Evolutionary conservation across 768 basidiomycete genomes (phyloP).

Genomic region (Tulasnella sp.): DNA sequence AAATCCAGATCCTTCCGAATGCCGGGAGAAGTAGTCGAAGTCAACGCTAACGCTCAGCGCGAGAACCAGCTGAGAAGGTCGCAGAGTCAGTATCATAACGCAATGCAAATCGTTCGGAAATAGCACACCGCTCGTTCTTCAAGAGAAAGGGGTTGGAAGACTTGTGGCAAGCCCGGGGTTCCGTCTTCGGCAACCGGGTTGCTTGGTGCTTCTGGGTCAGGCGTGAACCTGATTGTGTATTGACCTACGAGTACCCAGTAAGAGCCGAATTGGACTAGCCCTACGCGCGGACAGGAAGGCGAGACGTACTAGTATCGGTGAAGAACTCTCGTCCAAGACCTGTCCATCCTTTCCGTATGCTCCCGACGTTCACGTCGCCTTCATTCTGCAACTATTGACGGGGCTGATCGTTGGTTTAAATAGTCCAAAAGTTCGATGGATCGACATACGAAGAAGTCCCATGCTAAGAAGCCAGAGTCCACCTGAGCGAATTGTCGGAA

Average conservation of each 20-base stretch:
- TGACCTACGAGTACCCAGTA: no score
- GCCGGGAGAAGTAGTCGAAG: constrained; percentile 80
- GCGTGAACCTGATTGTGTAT: constrained; percentile 53
- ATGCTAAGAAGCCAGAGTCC: constrained; percentile 64
- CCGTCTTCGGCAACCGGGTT: neutral
- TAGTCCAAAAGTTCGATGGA: neutral
- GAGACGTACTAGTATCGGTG: constrained; percentile 60
- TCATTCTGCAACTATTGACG: constrained; percentile 40
- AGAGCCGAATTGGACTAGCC: neutral
- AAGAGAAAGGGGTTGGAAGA: constrained; percentile 28
- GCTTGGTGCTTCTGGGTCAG: constrained; percentile 20
- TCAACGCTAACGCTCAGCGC: constrained; percentile 66
- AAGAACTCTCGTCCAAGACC: constrained; percentile 78
- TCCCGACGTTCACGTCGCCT: constrained; percentile 46
- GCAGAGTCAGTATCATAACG: constrained; percentile 1
- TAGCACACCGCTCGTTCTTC: constrained; percentile 53
- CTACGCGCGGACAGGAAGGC: neutral
- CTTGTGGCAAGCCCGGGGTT: constrained; percentile 10
- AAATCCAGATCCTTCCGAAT: constrained; percentile 37
- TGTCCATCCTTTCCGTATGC: constrained; percentile 57
- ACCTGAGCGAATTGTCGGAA: constrained; percentile 60
- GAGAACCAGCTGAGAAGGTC: constrained; percentile 38
- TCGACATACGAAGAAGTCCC: constrained; percentile 45
- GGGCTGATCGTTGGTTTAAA: no score
- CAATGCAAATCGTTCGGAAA: constrained; percentile 13